These are phyloP conservation scores for Phytopythium montanum DNA, from an alignment of 352 stramenopile genomes.

Conservation along the genomic window DNA sequence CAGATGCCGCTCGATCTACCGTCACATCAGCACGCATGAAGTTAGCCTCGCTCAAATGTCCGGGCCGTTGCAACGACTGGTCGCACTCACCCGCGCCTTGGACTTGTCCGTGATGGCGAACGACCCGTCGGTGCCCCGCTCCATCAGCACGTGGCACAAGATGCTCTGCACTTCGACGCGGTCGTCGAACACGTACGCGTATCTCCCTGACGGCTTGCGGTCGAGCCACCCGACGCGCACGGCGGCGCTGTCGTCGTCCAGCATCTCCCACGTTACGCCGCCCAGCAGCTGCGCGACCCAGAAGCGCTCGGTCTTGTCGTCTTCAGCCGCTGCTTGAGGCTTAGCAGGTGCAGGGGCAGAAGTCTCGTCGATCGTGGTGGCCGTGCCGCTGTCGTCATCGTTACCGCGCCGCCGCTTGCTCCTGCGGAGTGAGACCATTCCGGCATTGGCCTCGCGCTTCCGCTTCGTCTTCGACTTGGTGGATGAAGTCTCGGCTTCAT, in stretches of 20 bases:
- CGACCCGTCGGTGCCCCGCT: slow-evolving; percentile 25
- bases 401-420: slow-evolving; percentile 1
- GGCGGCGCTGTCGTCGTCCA: slow-evolving; percentile 33
- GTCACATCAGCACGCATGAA: background rate
- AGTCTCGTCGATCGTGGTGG: slow-evolving; percentile 6
- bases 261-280: slow-evolving; percentile 72
- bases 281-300: slow-evolving; percentile 69
- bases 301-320: slow-evolving; percentile 28
- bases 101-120: slow-evolving; percentile 65
- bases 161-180: slow-evolving; percentile 59
- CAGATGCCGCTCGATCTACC: slow-evolving; percentile 26
- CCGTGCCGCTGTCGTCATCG: slow-evolving; percentile 10
- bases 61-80: too few relatives aligned
- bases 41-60: too few relatives aligned
- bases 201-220: slow-evolving; percentile 18
- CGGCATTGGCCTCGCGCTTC: slow-evolving; percentile 12
- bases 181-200: slow-evolving; percentile 58
- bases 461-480: background rate
- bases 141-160: slow-evolving; percentile 65
- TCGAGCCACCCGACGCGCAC: slow-evolving; percentile 68
- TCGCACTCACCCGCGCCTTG: slow-evolving; percentile 27
- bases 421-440: slow-evolving; percentile 8
- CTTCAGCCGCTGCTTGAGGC: slow-evolving; percentile 1
- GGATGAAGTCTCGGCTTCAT: background rate
- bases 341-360: too few relatives aligned